Base-by-base conservation (phyloP, 2,329 filamentous ascomycete species). In the Mycocentrospora acerina region DNA sequence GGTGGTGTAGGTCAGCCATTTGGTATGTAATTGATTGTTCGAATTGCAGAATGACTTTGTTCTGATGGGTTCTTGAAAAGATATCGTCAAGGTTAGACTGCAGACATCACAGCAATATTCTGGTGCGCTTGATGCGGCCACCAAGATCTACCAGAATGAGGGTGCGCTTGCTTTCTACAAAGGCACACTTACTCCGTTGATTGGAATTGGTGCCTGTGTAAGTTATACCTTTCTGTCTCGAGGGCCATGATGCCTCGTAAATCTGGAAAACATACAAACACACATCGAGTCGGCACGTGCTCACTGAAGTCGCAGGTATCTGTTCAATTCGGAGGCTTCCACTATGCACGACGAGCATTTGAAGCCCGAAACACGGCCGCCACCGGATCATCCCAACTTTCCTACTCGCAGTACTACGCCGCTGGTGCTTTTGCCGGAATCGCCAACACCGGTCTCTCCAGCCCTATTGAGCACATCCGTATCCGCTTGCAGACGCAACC, bases 321-420 rank as follows among this genome's bases (percentile, higher is more conserved):
- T n/a, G 86, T 98, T 58, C 93, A 98, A 75, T 98, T 98, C 69
- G 93, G 90, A 48, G 93, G 87, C 58, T 98, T 97, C 78, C 90
- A 96, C 76, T 85, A 86, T 62, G 90, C 91, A 7, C 87, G 88
- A 44, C 88, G 93, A 43, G 85, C 80, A 60, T 83, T 98, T 65
- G 91, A 97, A 73, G 74, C 80, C 29, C 77, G 79, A 51, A 95
- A 95, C 70, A 66, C 39, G 4, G 35, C 42, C 8, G 54, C 74
- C 48, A 70, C 48, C 11, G 72, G 57, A 53, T 66, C 45, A 41
- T 56, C 66, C 29, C 73, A 76, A 16, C 80, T 97, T 19, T 80
- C 80, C 15, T 95, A 95, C 71, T 67, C 72, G 2, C 89, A 98
- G 71, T 97, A 95, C 78, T 97, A 90, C 71, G 77, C 83, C 7